Evolutionary conservation across 2,329 filamentous ascomycete species (phyloP).

Genomic region (Penicillium fuscoglaucum): DNA sequence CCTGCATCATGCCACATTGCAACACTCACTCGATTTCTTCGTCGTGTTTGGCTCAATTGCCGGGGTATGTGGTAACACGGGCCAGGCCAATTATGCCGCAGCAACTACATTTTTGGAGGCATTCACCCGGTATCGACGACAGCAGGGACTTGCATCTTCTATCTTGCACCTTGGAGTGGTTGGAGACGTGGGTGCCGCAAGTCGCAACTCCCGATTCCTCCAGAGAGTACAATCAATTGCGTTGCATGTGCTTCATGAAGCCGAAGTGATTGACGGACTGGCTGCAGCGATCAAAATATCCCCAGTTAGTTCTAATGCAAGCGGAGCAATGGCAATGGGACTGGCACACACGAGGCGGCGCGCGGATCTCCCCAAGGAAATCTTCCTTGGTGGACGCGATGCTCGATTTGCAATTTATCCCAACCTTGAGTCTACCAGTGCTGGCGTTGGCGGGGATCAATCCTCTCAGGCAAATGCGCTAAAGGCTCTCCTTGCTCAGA

Average conservation of each 20-base stretch:
- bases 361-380: background rate
- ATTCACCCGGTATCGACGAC: slow-evolving; percentile 28
- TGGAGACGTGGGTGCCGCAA: slow-evolving; percentile 28
- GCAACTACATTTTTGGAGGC: slow-evolving; percentile 37
- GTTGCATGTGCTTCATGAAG: slow-evolving; percentile 3
- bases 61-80: slow-evolving; percentile 35
- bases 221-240: slow-evolving; percentile 12
- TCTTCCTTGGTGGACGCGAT: slow-evolving; percentile 1
- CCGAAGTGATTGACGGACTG: slow-evolving; percentile 1
- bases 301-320: background rate
- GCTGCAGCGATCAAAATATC: slow-evolving; percentile 5
- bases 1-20: slow-evolving; percentile 22
- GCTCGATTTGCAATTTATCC: slow-evolving; percentile 5
- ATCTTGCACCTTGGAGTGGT: slow-evolving; percentile 31
- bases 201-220: slow-evolving; percentile 16
- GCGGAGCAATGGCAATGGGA: background rate
- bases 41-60: slow-evolving; percentile 39
- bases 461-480: slow-evolving; percentile 1
- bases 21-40: slow-evolving; percentile 22
- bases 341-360: background rate
- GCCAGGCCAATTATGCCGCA: slow-evolving; percentile 45
- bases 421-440: background rate
- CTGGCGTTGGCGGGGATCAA: background rate
- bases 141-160: slow-evolving; percentile 21
- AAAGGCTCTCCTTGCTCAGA: background rate